Evolutionary conservation across 2,329 filamentous ascomycete species (phyloP).

Genomic region (Hymenoscyphus linearis): DNA sequence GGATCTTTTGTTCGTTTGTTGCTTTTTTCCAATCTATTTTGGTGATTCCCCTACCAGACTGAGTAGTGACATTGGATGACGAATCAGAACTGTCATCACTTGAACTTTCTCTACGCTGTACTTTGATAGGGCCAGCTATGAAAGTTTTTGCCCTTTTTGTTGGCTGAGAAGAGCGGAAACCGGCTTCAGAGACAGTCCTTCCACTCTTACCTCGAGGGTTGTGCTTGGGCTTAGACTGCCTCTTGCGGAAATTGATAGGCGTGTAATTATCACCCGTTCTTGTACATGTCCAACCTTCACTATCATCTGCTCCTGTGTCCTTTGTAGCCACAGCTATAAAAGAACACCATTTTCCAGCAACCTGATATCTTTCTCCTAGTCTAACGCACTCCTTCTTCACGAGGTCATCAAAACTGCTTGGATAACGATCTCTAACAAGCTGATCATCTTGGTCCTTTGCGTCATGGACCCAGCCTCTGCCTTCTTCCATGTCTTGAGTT

Average conservation of each 20-base stretch:
- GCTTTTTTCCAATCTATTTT: constrained; percentile 2
- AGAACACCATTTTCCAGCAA: constrained; percentile 65
- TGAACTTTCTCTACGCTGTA: too few species aligned
- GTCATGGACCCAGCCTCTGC: constrained; percentile 59
- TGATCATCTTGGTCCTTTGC: constrained; percentile 42
- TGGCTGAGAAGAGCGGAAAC: too few species aligned
- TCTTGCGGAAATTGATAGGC: too few species aligned
- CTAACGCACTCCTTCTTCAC: constrained; percentile 61
- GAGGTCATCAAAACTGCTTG: constrained; percentile 51
- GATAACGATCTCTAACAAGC: constrained; percentile 41
- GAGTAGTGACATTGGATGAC: background rate
- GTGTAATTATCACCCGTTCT: too few species aligned
- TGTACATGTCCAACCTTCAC: too few species aligned
- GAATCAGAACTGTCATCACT: background rate
- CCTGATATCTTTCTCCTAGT: constrained; percentile 60
- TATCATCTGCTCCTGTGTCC: constrained; percentile 8
- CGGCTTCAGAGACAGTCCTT: too few species aligned
- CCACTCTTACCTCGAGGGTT: too few species aligned
- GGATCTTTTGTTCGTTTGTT: constrained; percentile 30
- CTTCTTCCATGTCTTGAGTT: constrained; percentile 63
- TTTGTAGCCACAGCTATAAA: constrained; percentile 61
- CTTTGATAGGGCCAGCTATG: too few species aligned
- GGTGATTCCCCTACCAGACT: too few species aligned
- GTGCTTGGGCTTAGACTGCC: too few species aligned
- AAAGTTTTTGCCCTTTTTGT: too few species aligned